Evolutionary conservation across 345 rosid genomes (phyloP), one percentile per base, ranked within the genome.

Genomic region (Brassica juncea): DNA sequence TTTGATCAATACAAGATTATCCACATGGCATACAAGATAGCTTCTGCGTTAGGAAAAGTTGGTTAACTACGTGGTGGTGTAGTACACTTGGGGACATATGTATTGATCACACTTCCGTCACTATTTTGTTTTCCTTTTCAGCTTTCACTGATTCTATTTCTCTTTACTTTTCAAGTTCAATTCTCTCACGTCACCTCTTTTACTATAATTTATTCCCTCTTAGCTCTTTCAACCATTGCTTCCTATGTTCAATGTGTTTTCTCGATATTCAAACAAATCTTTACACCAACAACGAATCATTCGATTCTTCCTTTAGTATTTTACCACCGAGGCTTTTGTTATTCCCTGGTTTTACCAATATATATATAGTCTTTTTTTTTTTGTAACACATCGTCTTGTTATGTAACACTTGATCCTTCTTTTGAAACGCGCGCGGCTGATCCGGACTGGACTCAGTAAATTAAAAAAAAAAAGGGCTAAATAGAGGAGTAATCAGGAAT

Each of bases 121-220:
- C 55, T 47, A 4, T n/a, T 52, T 14, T 52, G 58, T n/a, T 52
- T 52, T 52, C 21, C 58, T 27, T 32, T 66, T 67, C 19, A 8
- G 28, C 11, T 57, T 7, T 3, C 31, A 5, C 31, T 59, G 44
- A 62, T 52, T 70, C n/a, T 27, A 16, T 1, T 61, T 61, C 19
- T 28, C 7, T 68, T 25, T 52, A 54, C 78, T 80, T 67, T 69
- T 1, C 31, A 74, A 16, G 68, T 80, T 75, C 23, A 54, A 52
- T 64, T 75, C 63, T 19, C n/a, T 63, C 80, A 74, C 68, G 79
- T 64, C 80, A 69, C 71, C 68, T 75, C 72, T 63, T 61, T 68
- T 21, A 3, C 65, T 9, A 30, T 14, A 39, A n/a, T 79, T 73
- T 79, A 79, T 61, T 79, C 78, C 64, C 32, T 73, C 11, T 37